Conservation (phyloP, 495 filamentous ascomycete genomes). For the Annulohypoxylon moriforme region DNA sequence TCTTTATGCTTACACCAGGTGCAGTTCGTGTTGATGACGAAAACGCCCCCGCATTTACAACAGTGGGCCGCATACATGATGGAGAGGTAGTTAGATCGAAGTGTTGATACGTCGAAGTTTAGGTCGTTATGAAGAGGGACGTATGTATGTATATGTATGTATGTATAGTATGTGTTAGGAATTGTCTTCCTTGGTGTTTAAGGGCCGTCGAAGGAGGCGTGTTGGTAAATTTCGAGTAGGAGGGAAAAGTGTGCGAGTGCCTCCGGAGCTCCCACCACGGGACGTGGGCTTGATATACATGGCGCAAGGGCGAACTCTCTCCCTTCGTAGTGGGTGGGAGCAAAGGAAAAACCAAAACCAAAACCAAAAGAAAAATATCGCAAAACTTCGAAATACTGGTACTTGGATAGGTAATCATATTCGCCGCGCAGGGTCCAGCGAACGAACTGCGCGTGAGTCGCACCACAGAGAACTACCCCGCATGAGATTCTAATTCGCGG, state of each 20-base stretch:
- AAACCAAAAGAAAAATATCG: constrained; percentile 21
- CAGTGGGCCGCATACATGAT: constrained; percentile 58
- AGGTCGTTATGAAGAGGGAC: neutral
- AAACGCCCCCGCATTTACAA: constrained; percentile 60
- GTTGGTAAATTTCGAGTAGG: neutral
- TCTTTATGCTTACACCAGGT: constrained; percentile 57
- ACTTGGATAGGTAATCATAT: constrained; percentile 15
- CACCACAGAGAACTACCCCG: constrained; percentile 41
- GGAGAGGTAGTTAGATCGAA: constrained; percentile 14
- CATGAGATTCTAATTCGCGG: constrained; percentile 27
- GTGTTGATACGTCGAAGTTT: constrained; percentile 34
- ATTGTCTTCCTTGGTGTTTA: neutral
- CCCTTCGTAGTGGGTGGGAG: constrained; percentile 26
- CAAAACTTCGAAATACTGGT: constrained; percentile 13
- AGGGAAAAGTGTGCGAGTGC: neutral
- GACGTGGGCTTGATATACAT: constrained; percentile 36
- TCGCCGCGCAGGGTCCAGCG: constrained; percentile 24
- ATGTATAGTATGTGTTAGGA: neutral
- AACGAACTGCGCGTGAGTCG: constrained; percentile 28
- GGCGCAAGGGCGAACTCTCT: constrained; percentile 32
- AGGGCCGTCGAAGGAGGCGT: constrained; percentile 12
- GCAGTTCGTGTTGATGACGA: constrained; percentile 61
- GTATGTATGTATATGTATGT: neutral
- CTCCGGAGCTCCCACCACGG: constrained; percentile 5
- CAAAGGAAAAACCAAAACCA: neutral